Base-by-base conservation (phyloP, 176 grass and related monocot species). In the Cenchrus fungigraminus region DNA sequence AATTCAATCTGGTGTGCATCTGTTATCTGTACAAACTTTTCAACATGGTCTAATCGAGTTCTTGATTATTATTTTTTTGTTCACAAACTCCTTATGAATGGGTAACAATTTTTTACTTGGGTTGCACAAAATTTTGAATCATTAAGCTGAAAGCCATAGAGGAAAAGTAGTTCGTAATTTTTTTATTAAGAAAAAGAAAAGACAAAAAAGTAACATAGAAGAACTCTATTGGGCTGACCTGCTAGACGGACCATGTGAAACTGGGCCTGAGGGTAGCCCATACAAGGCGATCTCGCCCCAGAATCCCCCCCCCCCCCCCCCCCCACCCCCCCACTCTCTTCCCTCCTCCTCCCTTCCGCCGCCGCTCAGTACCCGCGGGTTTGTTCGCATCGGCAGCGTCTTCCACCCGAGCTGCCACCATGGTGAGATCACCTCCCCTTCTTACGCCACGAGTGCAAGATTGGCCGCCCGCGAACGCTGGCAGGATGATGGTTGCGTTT, bases 401-500 rank as follows among this genome's bases (percentile, higher is more conserved):
- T 56, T 57, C 65, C 45, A 46, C 45, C 1, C 50, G 10, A 53
- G 7, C 65, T 40, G 25, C 2, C 51, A 45, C 79, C 51, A 81
- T 81, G 79, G 79, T 81, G 53, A 81, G 65, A 32, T 52, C n/a
- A 25, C 20, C 20, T 43, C 2, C 12, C 64, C 65, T 8, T 57
- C n/a, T 34, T 13, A 16, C 12, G 12, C 7, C 13, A 15, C 62
- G 62, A 32, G 51, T 4, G 0, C 29, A n/a, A 10, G 63, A 5
- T 13, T 81, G 46, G 6, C 19, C 17, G 47, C 46, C 28, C 28
- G 16, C 50, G 60, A 20, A 25, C 71, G 28, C 47, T 6, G 6
- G 6, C 25, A 25, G 8, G 14, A 34, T 25, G 22, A 25, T 58
- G 37, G 37, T 40, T 11, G 49, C 28, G 72, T 28, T 19, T 15